These are phyloP conservation scores for Microdochium paspali DNA, from an alignment of 2,329 filamentous ascomycete genomes.

Conservation along the genomic window DNA sequence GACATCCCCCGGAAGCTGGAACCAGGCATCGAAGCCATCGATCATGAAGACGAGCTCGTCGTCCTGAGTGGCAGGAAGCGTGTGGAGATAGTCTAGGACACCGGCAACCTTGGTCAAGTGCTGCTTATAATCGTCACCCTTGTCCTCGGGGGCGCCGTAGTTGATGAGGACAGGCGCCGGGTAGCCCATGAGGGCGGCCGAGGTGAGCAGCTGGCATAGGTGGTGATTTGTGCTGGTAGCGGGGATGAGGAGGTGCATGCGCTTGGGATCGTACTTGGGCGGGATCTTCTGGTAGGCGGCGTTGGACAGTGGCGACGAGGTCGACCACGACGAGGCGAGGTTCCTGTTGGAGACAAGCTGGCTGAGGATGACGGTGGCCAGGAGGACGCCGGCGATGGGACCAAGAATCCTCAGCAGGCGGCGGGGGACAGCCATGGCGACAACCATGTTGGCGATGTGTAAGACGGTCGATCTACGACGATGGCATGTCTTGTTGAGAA, in stretches of 20 bases:
- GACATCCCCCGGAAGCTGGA: slow-evolving; percentile 55
- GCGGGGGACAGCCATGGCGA: slow-evolving; percentile 1
- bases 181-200: slow-evolving; percentile 1
- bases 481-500: neutral
- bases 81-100: slow-evolving; percentile 4
- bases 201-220: slow-evolving; percentile 3
- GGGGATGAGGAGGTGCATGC: slow-evolving; percentile 3
- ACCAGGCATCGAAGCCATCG: slow-evolving; percentile 55
- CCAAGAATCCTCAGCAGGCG: slow-evolving; percentile 1
- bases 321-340: neutral
- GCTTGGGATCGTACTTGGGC: slow-evolving; percentile 1
- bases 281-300: neutral
- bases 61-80: slow-evolving; percentile 29
- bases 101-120: slow-evolving; percentile 3
- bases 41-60: slow-evolving; percentile 55
- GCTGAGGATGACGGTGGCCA: slow-evolving; percentile 2
- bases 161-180: slow-evolving; percentile 3
- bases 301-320: neutral
- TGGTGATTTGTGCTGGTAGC: slow-evolving; percentile 4
- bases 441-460: neutral
- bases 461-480: neutral
- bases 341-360: neutral
- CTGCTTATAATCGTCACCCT: slow-evolving; percentile 3
- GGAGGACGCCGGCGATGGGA: slow-evolving; percentile 1
- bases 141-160: slow-evolving; percentile 1